phyloP scores from a whole-genome alignment of 495 filamentous ascomycete species.

The Lasiosphaeria hispida region DNA sequence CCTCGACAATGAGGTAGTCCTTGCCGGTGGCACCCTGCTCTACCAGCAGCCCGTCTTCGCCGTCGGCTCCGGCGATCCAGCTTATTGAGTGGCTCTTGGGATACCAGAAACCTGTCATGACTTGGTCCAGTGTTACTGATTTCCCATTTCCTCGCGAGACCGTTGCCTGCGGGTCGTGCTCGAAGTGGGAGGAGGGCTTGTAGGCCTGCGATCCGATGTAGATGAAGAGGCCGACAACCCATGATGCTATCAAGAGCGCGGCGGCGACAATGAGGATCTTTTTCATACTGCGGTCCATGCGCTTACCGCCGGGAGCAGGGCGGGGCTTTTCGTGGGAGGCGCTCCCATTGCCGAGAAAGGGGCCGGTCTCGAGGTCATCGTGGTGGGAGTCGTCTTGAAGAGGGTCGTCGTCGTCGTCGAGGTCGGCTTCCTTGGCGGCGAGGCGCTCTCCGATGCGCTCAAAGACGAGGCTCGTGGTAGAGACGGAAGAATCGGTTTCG shows the following conservation, averaged over 20 bases:
- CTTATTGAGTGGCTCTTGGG: slow-evolving; percentile 67
- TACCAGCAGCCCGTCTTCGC: slow-evolving; percentile 82
- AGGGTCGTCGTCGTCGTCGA: slow-evolving; percentile 50
- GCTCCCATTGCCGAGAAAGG: slow-evolving; percentile 37
- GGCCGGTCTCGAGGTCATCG: slow-evolving; percentile 44
- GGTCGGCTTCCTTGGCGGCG: slow-evolving; percentile 35
- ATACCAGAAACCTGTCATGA: slow-evolving; percentile 70
- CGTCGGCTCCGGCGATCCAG: slow-evolving; percentile 83
- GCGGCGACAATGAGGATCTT: slow-evolving; percentile 67
- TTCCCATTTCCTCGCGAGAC: slow-evolving; percentile 65
- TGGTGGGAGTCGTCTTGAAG: slow-evolving; percentile 39
- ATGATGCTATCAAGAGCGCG: slow-evolving; percentile 67
- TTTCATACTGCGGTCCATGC: slow-evolving; percentile 60
- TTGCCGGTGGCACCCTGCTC: slow-evolving; percentile 57
- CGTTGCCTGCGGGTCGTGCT: slow-evolving; percentile 68
- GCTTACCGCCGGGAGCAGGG: slow-evolving; percentile 30
- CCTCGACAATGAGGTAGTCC: slow-evolving; percentile 82
- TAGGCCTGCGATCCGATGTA: slow-evolving; percentile 69
- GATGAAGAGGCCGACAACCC: slow-evolving; percentile 73
- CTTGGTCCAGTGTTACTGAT: slow-evolving; percentile 76
- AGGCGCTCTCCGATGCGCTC: slow-evolving; percentile 62
- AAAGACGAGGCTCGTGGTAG: slow-evolving; percentile 74
- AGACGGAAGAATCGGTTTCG: slow-evolving; percentile 65
- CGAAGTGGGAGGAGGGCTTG: slow-evolving; percentile 55
- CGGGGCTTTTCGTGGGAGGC: slow-evolving; percentile 1